These are phyloP conservation scores for Ustanciosporium gigantosporum DNA, from an alignment of 1,284 basidiomycete species.

Conservation along the genomic window DNA sequence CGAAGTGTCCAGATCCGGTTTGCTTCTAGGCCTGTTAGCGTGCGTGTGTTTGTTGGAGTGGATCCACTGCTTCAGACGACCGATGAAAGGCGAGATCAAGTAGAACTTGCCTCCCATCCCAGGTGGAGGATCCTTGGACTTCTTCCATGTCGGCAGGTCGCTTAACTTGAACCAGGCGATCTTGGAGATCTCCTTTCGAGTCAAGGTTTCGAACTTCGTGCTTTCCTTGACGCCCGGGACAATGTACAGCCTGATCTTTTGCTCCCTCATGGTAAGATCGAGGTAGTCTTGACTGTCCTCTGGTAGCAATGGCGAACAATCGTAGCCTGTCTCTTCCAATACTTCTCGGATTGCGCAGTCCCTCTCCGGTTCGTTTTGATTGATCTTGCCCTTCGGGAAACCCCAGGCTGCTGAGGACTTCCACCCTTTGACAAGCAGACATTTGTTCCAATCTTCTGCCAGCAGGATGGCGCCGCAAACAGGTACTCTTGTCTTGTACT, in stretches of 20 bases:
- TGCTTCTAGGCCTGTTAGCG: conserved; percentile 1
- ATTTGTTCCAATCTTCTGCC: conserved; percentile 80
- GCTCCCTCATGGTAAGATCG: conserved; percentile 83
- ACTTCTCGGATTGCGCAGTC: conserved; percentile 65
- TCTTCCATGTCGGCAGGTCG: conserved; percentile 92
- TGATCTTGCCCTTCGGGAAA: conserved; percentile 99
- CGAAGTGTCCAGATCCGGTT: background rate
- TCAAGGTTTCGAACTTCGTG: conserved; percentile 87
- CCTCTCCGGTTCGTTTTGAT: conserved; percentile 71
- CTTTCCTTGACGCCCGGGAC: conserved; percentile 87
- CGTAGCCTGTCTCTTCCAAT: conserved; percentile 63
- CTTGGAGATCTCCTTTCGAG: conserved; percentile 97
- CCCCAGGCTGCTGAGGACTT: conserved; percentile 95
- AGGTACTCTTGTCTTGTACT: conserved; percentile 95
- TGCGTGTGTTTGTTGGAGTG: conserved; percentile 49
- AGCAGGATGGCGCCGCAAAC: conserved; percentile 98
- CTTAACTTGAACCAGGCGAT: conserved; percentile 93
- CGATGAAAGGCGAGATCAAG: conserved; percentile 90
- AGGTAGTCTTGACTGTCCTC: conserved; percentile 68
- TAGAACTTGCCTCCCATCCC: conserved; percentile 77
- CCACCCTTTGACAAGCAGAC: conserved; percentile 79
- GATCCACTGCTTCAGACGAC: conserved; percentile 57
- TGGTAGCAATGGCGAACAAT: conserved; percentile 46
- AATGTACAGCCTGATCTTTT: conserved; percentile 88
- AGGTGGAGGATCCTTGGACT: conserved; percentile 68